These are phyloP conservation scores for Gryganskiella cystojenkinii DNA, from an alignment of 192 early-diverging fungal genomes.

Conservation along the genomic window DNA sequence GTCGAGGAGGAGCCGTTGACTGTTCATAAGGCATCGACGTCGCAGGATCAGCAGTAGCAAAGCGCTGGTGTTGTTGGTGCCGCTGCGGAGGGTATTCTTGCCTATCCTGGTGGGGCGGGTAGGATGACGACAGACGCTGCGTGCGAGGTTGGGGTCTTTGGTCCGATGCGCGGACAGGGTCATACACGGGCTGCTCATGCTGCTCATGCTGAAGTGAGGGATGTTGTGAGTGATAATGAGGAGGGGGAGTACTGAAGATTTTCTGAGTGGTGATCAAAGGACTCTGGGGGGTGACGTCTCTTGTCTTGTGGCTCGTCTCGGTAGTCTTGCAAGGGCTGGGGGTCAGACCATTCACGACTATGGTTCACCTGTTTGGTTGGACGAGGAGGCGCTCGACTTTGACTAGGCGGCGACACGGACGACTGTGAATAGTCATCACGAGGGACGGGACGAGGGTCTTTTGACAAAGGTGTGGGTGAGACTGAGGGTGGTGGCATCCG, in stretches of 20 bases:
- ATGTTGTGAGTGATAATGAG: constrained; percentile 8
- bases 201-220: constrained; percentile 52
- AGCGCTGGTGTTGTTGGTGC: constrained; percentile 7
- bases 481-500: no score
- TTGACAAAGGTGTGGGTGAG: no score
- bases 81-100: constrained; percentile 5
- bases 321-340: background rate
- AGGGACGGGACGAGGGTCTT: no score
- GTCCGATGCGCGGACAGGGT: constrained; percentile 53
- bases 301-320: background rate
- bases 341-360: background rate
- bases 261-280: background rate
- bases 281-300: constrained; percentile 6
- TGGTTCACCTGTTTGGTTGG: no score
- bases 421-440: no score
- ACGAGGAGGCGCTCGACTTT: no score
- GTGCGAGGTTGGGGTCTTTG: constrained; percentile 21
- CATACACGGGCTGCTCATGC: constrained; percentile 40
- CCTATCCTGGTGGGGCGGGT: background rate
- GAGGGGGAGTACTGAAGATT: background rate
- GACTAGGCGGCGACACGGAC: no score
- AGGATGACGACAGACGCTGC: background rate
- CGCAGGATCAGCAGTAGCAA: background rate
- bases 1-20: background rate
- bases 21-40: constrained; percentile 6